Evolutionary conservation across 768 basidiomycete species (phyloP).

Genomic region (Glaciozyma antarctica): DNA sequence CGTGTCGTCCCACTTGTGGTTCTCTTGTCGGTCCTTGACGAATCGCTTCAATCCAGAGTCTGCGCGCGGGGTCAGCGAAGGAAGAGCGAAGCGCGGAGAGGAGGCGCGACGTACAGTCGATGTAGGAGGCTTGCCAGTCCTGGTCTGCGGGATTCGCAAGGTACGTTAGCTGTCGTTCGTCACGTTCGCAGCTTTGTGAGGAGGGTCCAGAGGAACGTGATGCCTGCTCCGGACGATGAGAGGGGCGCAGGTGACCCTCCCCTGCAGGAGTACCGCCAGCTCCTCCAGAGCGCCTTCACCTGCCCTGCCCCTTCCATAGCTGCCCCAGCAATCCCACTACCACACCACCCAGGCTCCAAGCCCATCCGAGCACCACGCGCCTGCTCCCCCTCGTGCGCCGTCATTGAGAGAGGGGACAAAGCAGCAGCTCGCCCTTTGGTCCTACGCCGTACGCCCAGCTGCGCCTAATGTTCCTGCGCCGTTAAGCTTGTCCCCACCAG

Average conservation of each 20-base stretch:
- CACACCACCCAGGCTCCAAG: no score
- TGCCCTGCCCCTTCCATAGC: no score
- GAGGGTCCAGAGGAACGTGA: no score
- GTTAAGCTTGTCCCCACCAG: background rate
- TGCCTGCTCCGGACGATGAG: no score
- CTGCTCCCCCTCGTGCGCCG: no score
- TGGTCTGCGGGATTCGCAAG: slow-evolving; percentile 9
- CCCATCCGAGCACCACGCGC: no score
- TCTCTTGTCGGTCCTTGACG: slow-evolving; percentile 54
- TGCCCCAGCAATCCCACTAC: no score
- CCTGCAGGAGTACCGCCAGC: no score
- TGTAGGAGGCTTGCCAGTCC: slow-evolving; percentile 30
- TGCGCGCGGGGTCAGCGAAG: slow-evolving; percentile 1
- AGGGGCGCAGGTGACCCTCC: no score
- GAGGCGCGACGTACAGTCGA: slow-evolving; percentile 15
- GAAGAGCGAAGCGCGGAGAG: background rate
- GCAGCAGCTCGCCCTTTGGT: background rate
- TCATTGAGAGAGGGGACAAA: background rate
- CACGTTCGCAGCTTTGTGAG: no score
- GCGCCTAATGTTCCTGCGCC: background rate
- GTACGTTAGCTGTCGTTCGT: background rate
- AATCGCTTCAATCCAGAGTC: slow-evolving; percentile 77
- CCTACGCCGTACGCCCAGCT: no score
- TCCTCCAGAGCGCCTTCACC: no score
- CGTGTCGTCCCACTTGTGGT: slow-evolving; percentile 53